Evolutionary conservation across 1,139 yeast genomes (phyloP), one percentile per base, ranked within the genome.

Genomic region (Suhomyces coccinellae): DNA sequence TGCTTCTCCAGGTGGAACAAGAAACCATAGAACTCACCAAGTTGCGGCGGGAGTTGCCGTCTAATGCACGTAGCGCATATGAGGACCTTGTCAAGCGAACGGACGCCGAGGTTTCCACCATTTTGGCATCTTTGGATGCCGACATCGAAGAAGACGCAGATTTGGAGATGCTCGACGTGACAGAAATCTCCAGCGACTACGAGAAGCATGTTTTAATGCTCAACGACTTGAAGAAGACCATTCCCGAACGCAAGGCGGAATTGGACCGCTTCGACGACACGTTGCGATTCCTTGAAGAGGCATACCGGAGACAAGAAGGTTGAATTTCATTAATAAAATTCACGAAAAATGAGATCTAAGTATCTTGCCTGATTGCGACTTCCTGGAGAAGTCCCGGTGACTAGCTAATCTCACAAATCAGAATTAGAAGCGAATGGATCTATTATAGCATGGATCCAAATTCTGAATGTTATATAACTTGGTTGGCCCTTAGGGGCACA

Each of bases 1-100:
- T 79, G 33, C 73, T 83, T 49, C 72, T 72, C 41, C 71, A 73
- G 38, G 81, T 84, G 47, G 90, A 85, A 51, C 74, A 71, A 38
- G 80, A 79, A 50, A 79, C 86, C 0, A 73, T 78, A 1, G 73
- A 68, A 43, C 73, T 82, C 24, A 75, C 87, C 0, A 64, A 66
- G 31, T 60, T 81, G 44, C 65, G 89, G 40, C 67, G 79, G 41
- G 71, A 70, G n/a, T 65, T 77, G n/a, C 89, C 88, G 0, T 51
- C 51, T 11, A 56, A 56, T 45, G 69, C 72, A 7, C 54, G 54
- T 12, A 53, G 53, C 11, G 58, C 56, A 26, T 73, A 71, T 49
- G 56, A 60, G 13, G 53, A 57, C 26, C 53, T 73, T 33, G 66
- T 70, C 2, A 45, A 46, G 10, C 49, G 51, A 7, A 63, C 72